These are phyloP conservation scores for Prunus padus DNA, from an alignment of 306 rosid species.

Conservation along the genomic window DNA sequence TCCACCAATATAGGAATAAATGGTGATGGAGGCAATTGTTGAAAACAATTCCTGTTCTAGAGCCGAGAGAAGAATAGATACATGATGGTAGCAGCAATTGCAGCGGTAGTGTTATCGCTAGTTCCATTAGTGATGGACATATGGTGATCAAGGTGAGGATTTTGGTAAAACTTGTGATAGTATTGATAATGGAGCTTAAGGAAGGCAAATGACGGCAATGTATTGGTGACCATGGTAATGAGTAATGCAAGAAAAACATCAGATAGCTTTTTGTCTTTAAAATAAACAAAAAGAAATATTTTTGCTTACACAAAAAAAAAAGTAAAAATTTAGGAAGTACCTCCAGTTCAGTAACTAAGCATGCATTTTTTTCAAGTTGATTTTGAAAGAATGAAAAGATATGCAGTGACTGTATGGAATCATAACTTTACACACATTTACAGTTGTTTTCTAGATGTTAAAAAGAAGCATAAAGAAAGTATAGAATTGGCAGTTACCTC, in stretches of 20 bases:
- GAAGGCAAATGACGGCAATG: background rate
- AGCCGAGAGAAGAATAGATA: background rate
- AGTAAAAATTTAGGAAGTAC: background rate
- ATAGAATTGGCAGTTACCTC: conserved; percentile 59
- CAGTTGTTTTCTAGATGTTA: background rate
- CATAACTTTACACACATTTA: background rate
- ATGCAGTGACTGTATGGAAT: background rate
- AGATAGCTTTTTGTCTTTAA: background rate
- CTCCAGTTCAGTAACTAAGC: background rate
- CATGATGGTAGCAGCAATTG: background rate
- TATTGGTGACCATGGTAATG: background rate
- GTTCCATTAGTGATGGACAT: background rate
- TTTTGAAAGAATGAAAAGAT: background rate
- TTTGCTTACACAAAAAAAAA: background rate
- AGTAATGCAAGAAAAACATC: background rate
- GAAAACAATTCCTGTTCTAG: background rate
- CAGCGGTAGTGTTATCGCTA: background rate
- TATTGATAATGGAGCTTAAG: background rate
- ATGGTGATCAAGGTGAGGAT: conserved; percentile 2
- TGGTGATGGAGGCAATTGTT: background rate
- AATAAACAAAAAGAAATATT: too few species aligned
- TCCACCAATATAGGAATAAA: background rate
- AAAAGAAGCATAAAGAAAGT: conserved; percentile 10
- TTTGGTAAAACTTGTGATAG: conserved; percentile 4
- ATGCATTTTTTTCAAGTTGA: background rate